phyloP scores from a whole-genome alignment of 2,329 filamentous ascomycete species.

The Pseudovirgaria hyperparasitica region DNA sequence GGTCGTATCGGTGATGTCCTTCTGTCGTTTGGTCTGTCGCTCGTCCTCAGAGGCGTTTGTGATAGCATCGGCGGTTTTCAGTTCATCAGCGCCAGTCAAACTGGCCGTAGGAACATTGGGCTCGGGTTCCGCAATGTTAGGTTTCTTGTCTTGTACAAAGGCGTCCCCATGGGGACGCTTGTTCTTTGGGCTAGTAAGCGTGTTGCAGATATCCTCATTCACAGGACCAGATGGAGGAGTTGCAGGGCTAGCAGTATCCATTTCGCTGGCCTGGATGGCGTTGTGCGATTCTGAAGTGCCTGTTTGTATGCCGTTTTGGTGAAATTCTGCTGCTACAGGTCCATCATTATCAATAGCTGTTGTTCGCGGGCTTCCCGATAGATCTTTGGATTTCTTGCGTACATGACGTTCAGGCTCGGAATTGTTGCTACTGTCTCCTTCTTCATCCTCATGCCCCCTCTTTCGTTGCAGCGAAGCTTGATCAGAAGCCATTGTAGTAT shows the following conservation, averaged over 20 bases:
- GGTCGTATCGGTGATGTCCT: slow-evolving; percentile 19
- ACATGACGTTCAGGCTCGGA: slow-evolving; percentile 24
- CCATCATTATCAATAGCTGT: slow-evolving; percentile 18
- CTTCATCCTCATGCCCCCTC: slow-evolving; percentile 33
- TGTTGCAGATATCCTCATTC: too few species aligned
- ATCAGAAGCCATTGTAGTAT: slow-evolving; percentile 8
- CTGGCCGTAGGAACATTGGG: slow-evolving; percentile 4
- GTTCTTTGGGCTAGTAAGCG: slow-evolving; percentile 36
- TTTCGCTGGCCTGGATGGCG: slow-evolving; percentile 9
- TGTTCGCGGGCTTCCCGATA: slow-evolving; percentile 22
- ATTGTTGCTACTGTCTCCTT: slow-evolving; percentile 21
- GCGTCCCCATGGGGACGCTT: slow-evolving; percentile 29
- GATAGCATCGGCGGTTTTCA: slow-evolving; percentile 8
- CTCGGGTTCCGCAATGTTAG: background rate
- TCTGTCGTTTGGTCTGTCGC: slow-evolving; percentile 21
- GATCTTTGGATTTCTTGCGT: slow-evolving; percentile 35
- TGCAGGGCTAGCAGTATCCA: slow-evolving; percentile 6
- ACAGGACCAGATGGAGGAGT: slow-evolving; percentile 10
- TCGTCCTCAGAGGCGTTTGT: slow-evolving; percentile 12
- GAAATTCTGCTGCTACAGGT: too few species aligned
- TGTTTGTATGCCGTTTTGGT: slow-evolving; percentile 4
- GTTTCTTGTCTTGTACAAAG: slow-evolving; percentile 5
- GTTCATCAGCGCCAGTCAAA: slow-evolving; percentile 4
- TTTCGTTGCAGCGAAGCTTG: slow-evolving; percentile 23
- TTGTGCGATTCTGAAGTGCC: slow-evolving; percentile 12